Percentiles rank a stretch among this genome's conserved stretches.
These are phyloP conservation scores for Aspergillus homomorphus DNA, from an alignment of 495 filamentous ascomycete genomes.

Conservation along the genomic window DNA sequence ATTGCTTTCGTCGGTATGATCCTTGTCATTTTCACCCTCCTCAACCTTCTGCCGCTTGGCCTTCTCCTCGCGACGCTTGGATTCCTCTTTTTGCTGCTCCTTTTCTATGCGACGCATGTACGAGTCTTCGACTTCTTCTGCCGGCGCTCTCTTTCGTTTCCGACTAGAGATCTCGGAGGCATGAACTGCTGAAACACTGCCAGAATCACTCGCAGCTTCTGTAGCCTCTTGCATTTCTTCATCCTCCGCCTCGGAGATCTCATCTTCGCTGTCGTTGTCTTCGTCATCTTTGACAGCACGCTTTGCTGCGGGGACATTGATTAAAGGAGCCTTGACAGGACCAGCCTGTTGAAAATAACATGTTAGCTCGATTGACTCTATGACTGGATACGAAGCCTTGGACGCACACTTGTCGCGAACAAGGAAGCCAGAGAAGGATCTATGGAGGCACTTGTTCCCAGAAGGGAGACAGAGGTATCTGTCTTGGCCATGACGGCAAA, in stretches of 20 bases:
- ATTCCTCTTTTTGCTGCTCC: slow-evolving; percentile 52
- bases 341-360: slow-evolving; percentile 54
- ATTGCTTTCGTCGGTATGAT: slow-evolving; percentile 23
- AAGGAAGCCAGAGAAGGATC: slow-evolving; percentile 76
- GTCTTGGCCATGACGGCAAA: background rate
- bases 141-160: slow-evolving; percentile 75
- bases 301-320: slow-evolving; percentile 39
- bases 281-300: slow-evolving; percentile 23
- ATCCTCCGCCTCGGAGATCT: slow-evolving; percentile 34
- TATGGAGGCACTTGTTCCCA: slow-evolving; percentile 46
- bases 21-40: slow-evolving; percentile 24
- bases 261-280: slow-evolving; percentile 36
- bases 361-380: slow-evolving; percentile 12
- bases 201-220: slow-evolving; percentile 39
- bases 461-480: slow-evolving; percentile 31
- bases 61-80: slow-evolving; percentile 33
- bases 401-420: slow-evolving; percentile 74
- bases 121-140: slow-evolving; percentile 74
- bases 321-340: slow-evolving; percentile 57
- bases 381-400: slow-evolving; percentile 14
- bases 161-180: slow-evolving; percentile 47
- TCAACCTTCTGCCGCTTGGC: slow-evolving; percentile 18
- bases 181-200: slow-evolving; percentile 33
- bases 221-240: slow-evolving; percentile 45
- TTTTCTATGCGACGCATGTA: slow-evolving; percentile 73